phyloP scores from a whole-genome alignment of 169 alveolate genomes.

The Fabrea salina region DNA sequence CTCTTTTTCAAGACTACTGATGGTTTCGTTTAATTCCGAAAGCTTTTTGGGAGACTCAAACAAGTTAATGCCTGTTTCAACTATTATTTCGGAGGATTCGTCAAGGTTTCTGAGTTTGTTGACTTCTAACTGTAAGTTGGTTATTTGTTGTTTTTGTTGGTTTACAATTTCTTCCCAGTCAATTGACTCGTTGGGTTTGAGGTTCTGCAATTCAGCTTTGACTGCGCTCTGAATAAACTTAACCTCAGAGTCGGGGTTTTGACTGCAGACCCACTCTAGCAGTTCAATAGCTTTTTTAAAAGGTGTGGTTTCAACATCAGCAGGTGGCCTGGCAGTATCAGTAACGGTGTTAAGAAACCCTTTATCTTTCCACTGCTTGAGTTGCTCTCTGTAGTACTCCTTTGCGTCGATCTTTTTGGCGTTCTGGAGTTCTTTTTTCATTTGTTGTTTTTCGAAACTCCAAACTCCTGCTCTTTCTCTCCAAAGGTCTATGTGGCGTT shows the following conservation, averaged over 20 bases:
- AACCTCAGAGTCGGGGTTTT: neutral
- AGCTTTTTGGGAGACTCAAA: neutral
- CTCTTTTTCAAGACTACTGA: neutral
- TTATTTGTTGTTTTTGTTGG: too few species aligned
- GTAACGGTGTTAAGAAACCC: neutral
- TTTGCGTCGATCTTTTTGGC: neutral
- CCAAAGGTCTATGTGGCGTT: neutral
- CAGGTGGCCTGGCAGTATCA: neutral
- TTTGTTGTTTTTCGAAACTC: neutral
- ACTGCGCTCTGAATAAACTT: conserved; percentile 1
- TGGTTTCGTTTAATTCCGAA: neutral
- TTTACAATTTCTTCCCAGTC: too few species aligned
- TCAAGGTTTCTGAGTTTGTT: neutral
- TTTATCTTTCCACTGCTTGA: conserved; percentile 1
- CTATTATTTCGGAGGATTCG: neutral
- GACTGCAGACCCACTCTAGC: neutral
- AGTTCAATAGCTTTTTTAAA: neutral
- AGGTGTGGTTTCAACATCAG: neutral
- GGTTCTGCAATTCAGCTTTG: neutral
- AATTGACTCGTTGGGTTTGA: too few species aligned
- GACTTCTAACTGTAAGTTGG: too few species aligned
- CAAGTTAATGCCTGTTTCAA: neutral
- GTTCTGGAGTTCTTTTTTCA: neutral
- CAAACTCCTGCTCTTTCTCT: conserved; percentile 29
- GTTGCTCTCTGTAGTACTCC: neutral